These are phyloP conservation scores for Agaricus sinodeliciosus DNA, from an alignment of 768 basidiomycete genomes.

Conservation along the genomic window DNA sequence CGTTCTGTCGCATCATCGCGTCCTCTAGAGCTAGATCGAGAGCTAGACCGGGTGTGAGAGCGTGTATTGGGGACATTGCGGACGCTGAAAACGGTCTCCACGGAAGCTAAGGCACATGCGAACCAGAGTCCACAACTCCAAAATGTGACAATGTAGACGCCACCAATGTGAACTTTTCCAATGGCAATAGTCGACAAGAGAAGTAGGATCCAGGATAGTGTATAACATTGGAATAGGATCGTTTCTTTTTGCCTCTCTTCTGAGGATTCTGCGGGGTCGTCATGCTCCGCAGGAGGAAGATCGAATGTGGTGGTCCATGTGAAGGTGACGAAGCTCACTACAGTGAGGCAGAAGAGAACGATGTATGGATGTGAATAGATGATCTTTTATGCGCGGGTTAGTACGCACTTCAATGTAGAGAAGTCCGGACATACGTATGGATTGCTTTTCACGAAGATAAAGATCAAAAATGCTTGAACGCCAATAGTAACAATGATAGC, in stretches of 20 bases:
- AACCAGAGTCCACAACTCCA: conserved; percentile 34
- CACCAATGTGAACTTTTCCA: conserved; percentile 36
- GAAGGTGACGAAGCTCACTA: conserved; percentile 41
- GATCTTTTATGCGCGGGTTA: conserved; percentile 8
- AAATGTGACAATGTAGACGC: conserved; percentile 48
- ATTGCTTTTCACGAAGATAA: conserved; percentile 47
- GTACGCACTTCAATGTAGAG: not conserved
- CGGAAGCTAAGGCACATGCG: conserved; percentile 15
- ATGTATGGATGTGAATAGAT: conserved; percentile 35
- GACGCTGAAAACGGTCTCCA: conserved; percentile 18
- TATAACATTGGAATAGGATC: conserved; percentile 43
- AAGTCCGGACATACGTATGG: conserved; percentile 46
- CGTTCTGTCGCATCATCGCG: conserved; percentile 5
- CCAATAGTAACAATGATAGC: conserved; percentile 39
- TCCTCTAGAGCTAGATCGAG: not conserved
- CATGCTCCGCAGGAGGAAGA: conserved; percentile 18
- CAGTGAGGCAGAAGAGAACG: conserved; percentile 38
- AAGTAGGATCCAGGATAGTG: conserved; percentile 51
- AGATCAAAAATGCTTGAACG: conserved; percentile 41
- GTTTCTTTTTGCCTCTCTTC: conserved; percentile 39
- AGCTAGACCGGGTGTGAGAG: not conserved
- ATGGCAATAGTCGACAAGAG: conserved; percentile 41
- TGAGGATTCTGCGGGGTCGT: conserved; percentile 6
- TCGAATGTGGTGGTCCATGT: conserved; percentile 26
- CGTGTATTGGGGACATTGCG: conserved; percentile 14